phyloP scores from a whole-genome alignment of 176 grass and related monocot species.

The Oryza punctata region DNA sequence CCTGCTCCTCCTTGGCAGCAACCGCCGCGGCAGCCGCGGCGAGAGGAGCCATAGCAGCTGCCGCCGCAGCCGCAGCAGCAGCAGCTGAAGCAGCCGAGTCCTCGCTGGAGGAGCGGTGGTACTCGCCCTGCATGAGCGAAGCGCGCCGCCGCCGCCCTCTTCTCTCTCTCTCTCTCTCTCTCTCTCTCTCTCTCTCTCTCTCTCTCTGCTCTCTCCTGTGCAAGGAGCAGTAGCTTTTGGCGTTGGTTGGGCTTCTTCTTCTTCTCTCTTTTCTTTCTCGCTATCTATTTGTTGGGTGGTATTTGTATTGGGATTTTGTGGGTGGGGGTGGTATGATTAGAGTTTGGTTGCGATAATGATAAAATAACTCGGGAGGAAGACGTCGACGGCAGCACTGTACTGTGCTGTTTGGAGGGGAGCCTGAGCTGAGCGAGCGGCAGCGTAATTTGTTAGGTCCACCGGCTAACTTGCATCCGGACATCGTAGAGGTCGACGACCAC shows the following conservation, averaged over 20 bases:
- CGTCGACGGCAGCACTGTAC: conserved; percentile 50
- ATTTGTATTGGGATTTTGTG: conserved; percentile 52
- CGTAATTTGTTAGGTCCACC: conserved; percentile 47
- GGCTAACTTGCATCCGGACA: conserved; percentile 30
- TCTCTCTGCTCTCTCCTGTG: background rate
- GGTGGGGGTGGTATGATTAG: conserved; percentile 47
- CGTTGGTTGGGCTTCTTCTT: conserved; percentile 25
- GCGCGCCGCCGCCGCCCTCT: background rate
- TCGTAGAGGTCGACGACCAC: background rate
- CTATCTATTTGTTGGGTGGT: conserved; percentile 56
- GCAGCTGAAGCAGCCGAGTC: conserved; percentile 30
- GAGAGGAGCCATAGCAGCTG: conserved; percentile 35
- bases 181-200: background rate
- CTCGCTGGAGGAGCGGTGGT: conserved; percentile 60
- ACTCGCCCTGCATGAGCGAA: conserved; percentile 58
- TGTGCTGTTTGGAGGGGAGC: conserved; percentile 53
- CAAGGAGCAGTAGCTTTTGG: conserved; percentile 46
- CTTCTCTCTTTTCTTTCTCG: background rate
- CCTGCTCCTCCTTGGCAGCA: conserved; percentile 38
- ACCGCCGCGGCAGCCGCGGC: conserved; percentile 26
- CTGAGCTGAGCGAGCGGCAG: background rate
- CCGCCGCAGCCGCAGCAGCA: background rate
- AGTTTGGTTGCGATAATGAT: conserved; percentile 57
- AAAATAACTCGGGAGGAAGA: conserved; percentile 28
- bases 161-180: background rate